Base-by-base conservation (phyloP, 495 filamentous ascomycete genomes). In the Coniosporium apollinis region DNA sequence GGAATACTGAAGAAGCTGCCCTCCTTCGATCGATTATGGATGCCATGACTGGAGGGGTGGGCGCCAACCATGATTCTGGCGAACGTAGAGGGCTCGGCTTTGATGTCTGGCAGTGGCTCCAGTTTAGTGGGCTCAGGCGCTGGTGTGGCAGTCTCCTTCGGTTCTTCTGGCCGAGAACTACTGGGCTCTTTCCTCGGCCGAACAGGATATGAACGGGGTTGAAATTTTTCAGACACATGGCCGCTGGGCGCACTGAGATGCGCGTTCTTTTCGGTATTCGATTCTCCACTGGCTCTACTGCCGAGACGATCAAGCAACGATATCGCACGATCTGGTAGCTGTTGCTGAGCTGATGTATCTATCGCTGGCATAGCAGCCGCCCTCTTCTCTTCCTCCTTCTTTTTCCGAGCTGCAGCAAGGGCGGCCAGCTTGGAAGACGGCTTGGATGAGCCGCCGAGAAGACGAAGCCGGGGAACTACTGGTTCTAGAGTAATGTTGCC, bases 381-480 rank as follows among this genome's bases (percentile, higher is more conserved):
- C 32, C 61, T 60, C 49, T 76, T 75, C 7, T 76, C 74, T 25
- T 82, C 78, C 31, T 79, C 74, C 55, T 83, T 85, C 58, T 86
- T 91, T 52, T 77, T 79, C 33, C 84, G 71, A 15, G 79, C 74
- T n/a, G 82, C 84, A 39, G 87, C 87, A 14, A 96, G 62, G 28
- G 77, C 76, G 40, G 89, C 85, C 19, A 96, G 63, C 50, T 94
- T 97, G 8, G 87, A 93, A 49, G 79, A 66, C 48, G 91, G 93
- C 4, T 58, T 62, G n/a, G 65, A 58, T 2, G 79, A 71, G 15
- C 91, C 89, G 15, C 89, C 89, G 13, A 89, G 57, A 6, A 97
- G 64, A 5, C 77, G 70, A 30, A 65, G 52, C 19, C 58, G 66
- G 30, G 70, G 74, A 34, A 59, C 64, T 3, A 72, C 44, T 3